Conservation (phyloP, 495 filamentous ascomycete genomes). For the Trichoderma asperelloides region DNA sequence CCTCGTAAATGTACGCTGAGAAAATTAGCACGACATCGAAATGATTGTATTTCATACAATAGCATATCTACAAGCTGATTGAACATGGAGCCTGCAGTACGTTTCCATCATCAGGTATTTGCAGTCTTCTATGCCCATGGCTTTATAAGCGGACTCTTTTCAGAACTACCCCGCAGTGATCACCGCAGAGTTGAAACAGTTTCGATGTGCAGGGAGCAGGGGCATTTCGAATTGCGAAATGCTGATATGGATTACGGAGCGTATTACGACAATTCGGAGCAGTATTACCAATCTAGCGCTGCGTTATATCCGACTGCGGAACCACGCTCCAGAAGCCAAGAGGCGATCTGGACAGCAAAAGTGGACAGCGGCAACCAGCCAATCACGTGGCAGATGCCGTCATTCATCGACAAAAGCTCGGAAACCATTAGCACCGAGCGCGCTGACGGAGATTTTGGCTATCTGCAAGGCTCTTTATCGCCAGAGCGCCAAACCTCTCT, state of each 20-base stretch:
- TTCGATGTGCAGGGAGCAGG: too few relatives aligned
- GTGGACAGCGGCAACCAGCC: not conserved
- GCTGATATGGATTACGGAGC: not conserved
- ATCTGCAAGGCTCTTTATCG: not conserved
- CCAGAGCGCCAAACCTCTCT: not conserved
- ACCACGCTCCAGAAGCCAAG: not conserved
- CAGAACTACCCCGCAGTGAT: too few relatives aligned
- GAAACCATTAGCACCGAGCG: not conserved
- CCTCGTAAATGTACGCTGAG: too few relatives aligned
- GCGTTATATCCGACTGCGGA: not conserved
- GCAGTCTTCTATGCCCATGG: too few relatives aligned
- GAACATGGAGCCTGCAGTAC: too few relatives aligned
- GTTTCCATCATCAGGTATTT: too few relatives aligned
- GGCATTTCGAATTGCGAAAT: too few relatives aligned
- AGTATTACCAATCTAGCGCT: not conserved
- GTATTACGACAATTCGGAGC: not conserved
- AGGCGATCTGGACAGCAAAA: not conserved
- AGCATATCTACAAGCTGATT: too few relatives aligned
- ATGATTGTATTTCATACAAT: too few relatives aligned
- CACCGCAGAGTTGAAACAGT: too few relatives aligned
- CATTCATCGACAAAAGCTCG: not conserved
- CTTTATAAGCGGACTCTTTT: too few relatives aligned
- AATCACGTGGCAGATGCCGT: conserved; percentile 6
- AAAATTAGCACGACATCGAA: too few relatives aligned
- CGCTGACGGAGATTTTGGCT: not conserved